phyloP scores from a whole-genome alignment of 1,284 basidiomycete species.

The Flammula alnicola region DNA sequence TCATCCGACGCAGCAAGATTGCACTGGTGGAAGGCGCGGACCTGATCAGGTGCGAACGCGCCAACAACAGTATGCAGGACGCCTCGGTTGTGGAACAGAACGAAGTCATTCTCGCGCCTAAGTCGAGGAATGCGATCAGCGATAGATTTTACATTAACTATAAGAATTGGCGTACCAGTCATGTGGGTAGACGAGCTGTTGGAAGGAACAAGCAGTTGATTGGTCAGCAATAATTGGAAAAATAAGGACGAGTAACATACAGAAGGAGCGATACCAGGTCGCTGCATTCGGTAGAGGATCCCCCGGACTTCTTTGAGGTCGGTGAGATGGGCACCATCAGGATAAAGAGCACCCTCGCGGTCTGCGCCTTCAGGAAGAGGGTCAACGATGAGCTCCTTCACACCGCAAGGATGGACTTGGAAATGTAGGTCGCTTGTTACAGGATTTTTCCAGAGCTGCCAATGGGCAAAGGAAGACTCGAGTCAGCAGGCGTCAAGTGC shows the following conservation, averaged over 20 bases:
- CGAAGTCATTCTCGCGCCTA: conserved; percentile 57
- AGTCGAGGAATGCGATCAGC: neutral
- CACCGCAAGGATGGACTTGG: conserved; percentile 77
- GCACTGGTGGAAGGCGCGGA: conserved; percentile 83
- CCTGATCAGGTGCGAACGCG: conserved; percentile 69
- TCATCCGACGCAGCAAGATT: conserved; percentile 80
- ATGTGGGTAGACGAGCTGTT: conserved; percentile 63
- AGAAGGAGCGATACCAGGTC: conserved; percentile 77
- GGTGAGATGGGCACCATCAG: conserved; percentile 74
- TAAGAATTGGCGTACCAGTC: conserved; percentile 50
- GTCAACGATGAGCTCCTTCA: conserved; percentile 58
- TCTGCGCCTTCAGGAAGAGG: conserved; percentile 61
- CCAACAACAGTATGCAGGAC: conserved; percentile 81
- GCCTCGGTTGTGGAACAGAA: conserved; percentile 77
- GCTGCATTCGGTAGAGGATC: conserved; percentile 77
- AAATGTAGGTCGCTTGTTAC: conserved; percentile 76
- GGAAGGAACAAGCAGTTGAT: neutral
- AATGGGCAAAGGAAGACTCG: neutral
- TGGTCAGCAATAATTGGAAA: neutral
- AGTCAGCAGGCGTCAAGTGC: neutral
- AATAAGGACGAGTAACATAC: conserved; percentile 35
- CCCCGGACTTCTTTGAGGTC: conserved; percentile 75
- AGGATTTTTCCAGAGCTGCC: conserved; percentile 84
- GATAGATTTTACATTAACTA: neutral
- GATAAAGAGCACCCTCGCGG: conserved; percentile 65